These are phyloP conservation scores for Vitis amurensis DNA, from an alignment of 164 flowering plant species.

Conservation along the genomic window DNA sequence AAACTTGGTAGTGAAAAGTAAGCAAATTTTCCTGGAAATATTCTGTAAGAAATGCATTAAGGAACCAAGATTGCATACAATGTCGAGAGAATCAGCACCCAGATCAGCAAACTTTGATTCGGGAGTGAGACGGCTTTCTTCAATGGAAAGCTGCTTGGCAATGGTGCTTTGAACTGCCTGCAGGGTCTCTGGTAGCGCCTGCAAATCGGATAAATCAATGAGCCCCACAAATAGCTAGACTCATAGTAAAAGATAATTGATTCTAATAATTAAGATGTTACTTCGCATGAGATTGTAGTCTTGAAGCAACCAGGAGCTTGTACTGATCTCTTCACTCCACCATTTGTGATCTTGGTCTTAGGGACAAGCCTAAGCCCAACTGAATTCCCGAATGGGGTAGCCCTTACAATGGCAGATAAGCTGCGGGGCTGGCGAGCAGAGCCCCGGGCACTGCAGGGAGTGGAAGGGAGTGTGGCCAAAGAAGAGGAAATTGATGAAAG, in stretches of 20 bases:
- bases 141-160: slow-evolving; percentile 57
- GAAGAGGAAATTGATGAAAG: slow-evolving; percentile 24
- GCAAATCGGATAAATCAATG: neutral
- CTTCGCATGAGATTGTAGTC: slow-evolving; percentile 36
- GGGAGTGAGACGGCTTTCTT: slow-evolving; percentile 43
- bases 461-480: slow-evolving; percentile 20
- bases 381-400: too few relatives aligned
- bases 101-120: slow-evolving; percentile 59
- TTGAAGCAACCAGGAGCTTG: slow-evolving; percentile 20
- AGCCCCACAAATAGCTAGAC: too few relatives aligned
- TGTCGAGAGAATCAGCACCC: slow-evolving; percentile 66
- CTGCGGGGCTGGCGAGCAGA: neutral
- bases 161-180: slow-evolving; percentile 47
- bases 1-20: too few relatives aligned
- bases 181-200: slow-evolving; percentile 61
- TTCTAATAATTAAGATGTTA: neutral
- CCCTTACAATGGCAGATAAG: slow-evolving; percentile 18
- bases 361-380: slow-evolving; percentile 27
- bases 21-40: too few relatives aligned
- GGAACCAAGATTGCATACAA: slow-evolving; percentile 20
- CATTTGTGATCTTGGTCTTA: slow-evolving; percentile 16
- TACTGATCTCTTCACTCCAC: slow-evolving; percentile 20
- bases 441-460: slow-evolving; percentile 3
- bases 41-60: too few relatives aligned
- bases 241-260: too few relatives aligned